Evolutionary conservation across 2,329 filamentous ascomycete genomes (phyloP), one percentile per base, ranked within the genome.

Genomic region (Chaetomium olivaceum): DNA sequence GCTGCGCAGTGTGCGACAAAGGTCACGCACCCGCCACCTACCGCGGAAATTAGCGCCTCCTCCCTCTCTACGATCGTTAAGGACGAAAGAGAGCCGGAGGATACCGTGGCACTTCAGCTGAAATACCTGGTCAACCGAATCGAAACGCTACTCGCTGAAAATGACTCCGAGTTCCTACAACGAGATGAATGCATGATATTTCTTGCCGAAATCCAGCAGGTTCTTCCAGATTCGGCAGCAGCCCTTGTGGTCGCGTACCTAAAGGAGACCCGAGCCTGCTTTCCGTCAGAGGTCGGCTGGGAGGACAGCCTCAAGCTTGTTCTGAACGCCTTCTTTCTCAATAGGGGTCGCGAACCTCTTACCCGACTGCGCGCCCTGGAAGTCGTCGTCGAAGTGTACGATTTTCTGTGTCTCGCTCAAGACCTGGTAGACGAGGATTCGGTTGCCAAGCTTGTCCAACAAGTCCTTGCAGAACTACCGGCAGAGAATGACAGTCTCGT

Each of bases 271-370:
- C 82, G 89, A 55, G 88, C 87, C 71, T 90, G 91, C 71, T 89
- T 89, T 54, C 90, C 90, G 2, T 91, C 90, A 0, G 89, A 91
- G 70, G 76, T 82, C 56, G 80, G 85, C 43, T 93, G 90, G 90
- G 83, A 89, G 67, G 77, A 82, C 2, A 90, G 91, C 61, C 80
- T 90, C 62, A 78, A 79, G 19, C 77, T 86, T 29, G 82, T 92
- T 1, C 75, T 91, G 19, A 80, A 84, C 23, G 83, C 83, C 0
- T 89, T 92, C 72, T 87, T 91, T 70, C 82, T 83, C 51, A 86
- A 91, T 71, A 81, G 81, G 36, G 79, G 76, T 12, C 85, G 89
- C 52, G 87, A 87, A 14, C 83, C 86, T 1, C 77, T 84, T 61
- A 85, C 90, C 60, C 85, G 91, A 29, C 78, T 90, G 2, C 80